phyloP scores from a whole-genome alignment of 805 yeast species.

The Candida oleophila region DNA sequence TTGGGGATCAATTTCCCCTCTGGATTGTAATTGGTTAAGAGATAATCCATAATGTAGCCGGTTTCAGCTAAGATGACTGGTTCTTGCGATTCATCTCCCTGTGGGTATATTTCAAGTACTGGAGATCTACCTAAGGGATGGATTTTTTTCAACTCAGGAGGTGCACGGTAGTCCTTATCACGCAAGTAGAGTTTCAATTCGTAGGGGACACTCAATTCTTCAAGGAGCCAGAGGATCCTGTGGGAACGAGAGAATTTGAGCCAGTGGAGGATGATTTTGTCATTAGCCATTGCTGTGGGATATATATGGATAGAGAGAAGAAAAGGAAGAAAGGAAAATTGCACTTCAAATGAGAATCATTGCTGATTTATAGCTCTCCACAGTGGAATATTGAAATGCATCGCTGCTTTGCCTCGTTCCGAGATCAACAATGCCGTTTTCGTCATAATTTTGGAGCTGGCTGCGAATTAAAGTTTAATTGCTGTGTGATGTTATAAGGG shows the following conservation, averaged over 20 bases:
- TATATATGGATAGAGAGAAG: too few species aligned
- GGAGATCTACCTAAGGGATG: slow-evolving; percentile 41
- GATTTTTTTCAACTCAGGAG: slow-evolving; percentile 25
- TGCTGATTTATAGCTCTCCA: too few species aligned
- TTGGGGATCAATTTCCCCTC: slow-evolving; percentile 13
- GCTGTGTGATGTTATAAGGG: too few species aligned
- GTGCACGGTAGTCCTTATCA: slow-evolving; percentile 27
- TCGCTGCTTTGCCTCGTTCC: too few species aligned
- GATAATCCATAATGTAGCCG: slow-evolving; percentile 21
- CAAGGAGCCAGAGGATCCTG: slow-evolving; percentile 38
- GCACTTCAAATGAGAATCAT: too few species aligned
- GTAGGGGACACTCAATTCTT: slow-evolving; percentile 30
- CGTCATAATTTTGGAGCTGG: too few species aligned
- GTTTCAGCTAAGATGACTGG: slow-evolving; percentile 16
- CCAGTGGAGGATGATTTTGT: slow-evolving; percentile 5
- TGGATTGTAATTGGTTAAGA: slow-evolving; percentile 18
- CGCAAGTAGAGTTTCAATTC: slow-evolving; percentile 32
- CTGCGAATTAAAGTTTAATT: too few species aligned
- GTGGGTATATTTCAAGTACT: slow-evolving; percentile 26
- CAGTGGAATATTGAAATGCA: too few species aligned
- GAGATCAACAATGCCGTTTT: too few species aligned
- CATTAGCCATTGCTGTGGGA: slow-evolving; percentile 1
- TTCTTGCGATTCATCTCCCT: slow-evolving; percentile 16
- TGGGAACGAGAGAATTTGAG: slow-evolving; percentile 35
- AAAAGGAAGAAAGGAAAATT: too few species aligned